Base-by-base conservation (phyloP, 306 rosid genomes). In the Medicago ruthenica region DNA sequence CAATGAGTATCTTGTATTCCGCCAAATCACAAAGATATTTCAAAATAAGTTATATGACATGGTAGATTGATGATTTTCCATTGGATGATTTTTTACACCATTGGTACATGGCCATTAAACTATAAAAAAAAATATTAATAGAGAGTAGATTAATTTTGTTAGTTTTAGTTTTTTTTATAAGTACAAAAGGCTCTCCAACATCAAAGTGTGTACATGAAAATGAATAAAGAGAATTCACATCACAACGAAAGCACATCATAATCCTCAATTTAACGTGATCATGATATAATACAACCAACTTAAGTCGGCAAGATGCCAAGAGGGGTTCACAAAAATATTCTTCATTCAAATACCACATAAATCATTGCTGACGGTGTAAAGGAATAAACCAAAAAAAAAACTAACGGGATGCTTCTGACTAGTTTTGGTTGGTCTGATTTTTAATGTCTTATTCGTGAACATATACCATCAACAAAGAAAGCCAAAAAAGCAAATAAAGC, bases 401-500 rank as follows among this genome's bases (percentile, higher is more conserved):
- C 15, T 15, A 47, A 54, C 12, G 63, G 81, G 55, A 47, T 74
- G 20, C 70, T 70, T 76, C 59, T 71, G 45, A 73, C 40, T 54
- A 27, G 48, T 11, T 34, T 69, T 60, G 54, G 42, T 60, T 55
- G 76, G 50, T 67, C 16, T 16, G 17, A 39, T 14, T 67, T 68
- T 58, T 77, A 59, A 60, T 51, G 63, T 73, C 83, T 67, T 47
- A 22, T 75, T 58, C 76, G 0, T 14, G 37, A 77, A 50, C 39
- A 74, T 6, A 60, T 6, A 45, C 80, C 45, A 11, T 67, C 42
- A 13, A 24, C 20, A 13, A 7, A 48, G 15, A 76, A 76, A 79
- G 17, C 34, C 58, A 37, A 63, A 36, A 67, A 37, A 8, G 17
- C 20, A 13, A 7, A 48, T 10, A 76, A 76, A 79, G 17, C 34